Percentiles rank a stretch among this genome's conserved stretches.
phyloP scores from a whole-genome alignment of 2,329 filamentous ascomycete species.

The Orbilia oligospora region DNA sequence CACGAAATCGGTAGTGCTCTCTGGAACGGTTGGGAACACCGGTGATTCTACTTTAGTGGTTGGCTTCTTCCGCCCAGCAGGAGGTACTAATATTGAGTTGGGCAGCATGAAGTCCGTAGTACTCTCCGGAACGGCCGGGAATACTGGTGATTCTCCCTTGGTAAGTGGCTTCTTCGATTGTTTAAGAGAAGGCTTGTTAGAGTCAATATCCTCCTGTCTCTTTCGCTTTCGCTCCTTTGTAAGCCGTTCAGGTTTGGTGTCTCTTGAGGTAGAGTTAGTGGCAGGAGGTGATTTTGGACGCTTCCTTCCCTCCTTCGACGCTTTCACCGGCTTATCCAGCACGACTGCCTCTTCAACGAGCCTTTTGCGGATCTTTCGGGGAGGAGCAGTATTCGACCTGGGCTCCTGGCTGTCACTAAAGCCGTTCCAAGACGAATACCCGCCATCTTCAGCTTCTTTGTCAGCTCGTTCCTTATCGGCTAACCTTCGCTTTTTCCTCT shows the following conservation, averaged over 20 bases:
- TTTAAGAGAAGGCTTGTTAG: background rate
- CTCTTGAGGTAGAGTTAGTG: background rate
- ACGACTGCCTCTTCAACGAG: conserved; percentile 48
- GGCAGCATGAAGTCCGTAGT: too few relatives aligned
- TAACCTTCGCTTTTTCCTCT: conserved; percentile 37
- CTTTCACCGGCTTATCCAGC: conserved; percentile 18
- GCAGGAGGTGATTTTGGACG: background rate
- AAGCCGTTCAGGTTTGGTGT: background rate
- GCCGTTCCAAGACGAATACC: conserved; percentile 54
- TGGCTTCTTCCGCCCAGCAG: too few relatives aligned
- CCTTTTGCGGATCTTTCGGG: conserved; percentile 14
- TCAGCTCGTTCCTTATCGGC: conserved; percentile 16
- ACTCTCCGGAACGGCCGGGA: too few relatives aligned
- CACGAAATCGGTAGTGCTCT: too few relatives aligned
- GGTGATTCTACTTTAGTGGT: too few relatives aligned
- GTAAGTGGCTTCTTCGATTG: background rate
- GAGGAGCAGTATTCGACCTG: background rate
- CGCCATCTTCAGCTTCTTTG: conserved; percentile 39
- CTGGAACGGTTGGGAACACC: too few relatives aligned
- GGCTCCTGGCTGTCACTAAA: conserved; percentile 33
- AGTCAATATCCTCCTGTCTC: background rate
- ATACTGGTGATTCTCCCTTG: too few relatives aligned
- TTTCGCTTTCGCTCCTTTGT: conserved; percentile 36
- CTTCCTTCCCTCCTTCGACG: background rate
- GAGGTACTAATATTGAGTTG: too few relatives aligned